phyloP scores from a whole-genome alignment of 805 yeast genomes.

The Wickerhamiella siamensis region DNA sequence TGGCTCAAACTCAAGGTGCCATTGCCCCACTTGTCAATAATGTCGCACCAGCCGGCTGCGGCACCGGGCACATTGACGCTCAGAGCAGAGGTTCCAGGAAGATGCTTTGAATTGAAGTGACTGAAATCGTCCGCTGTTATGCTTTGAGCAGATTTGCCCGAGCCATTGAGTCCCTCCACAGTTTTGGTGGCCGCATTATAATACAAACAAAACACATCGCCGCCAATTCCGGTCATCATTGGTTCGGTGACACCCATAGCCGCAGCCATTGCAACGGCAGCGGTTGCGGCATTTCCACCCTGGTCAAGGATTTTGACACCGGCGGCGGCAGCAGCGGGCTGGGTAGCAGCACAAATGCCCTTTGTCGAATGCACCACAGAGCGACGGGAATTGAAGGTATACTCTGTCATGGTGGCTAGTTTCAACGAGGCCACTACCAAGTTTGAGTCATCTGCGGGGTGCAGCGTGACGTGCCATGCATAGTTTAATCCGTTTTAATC shows the following conservation, averaged over 20 bases:
- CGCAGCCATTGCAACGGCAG: conserved; percentile 32
- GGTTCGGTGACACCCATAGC: conserved; percentile 28
- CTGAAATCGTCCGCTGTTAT: conserved; percentile 36
- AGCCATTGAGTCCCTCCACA: conserved; percentile 59
- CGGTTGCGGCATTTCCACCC: conserved; percentile 51
- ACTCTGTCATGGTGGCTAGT: conserved; percentile 1
- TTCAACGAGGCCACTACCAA: neutral
- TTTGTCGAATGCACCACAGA: conserved; percentile 60
- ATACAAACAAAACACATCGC: conserved; percentile 41
- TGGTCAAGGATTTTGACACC: conserved; percentile 46
- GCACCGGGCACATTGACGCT: conserved; percentile 68
- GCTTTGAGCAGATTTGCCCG: conserved; percentile 51
- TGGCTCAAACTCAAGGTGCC: conserved; percentile 46
- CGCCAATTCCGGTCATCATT: conserved; percentile 29
- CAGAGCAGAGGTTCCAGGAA: conserved; percentile 40
- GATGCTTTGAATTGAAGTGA: conserved; percentile 31
- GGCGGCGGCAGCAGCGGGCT: conserved; percentile 64
- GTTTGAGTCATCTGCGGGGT: neutral
- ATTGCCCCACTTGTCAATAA: conserved; percentile 57
- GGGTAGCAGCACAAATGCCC: conserved; percentile 64
- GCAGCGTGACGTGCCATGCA: no score
- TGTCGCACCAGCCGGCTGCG: conserved; percentile 66
- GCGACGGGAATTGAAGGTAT: conserved; percentile 39
- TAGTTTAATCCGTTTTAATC: no score
- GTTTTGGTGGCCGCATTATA: conserved; percentile 36